Base-by-base conservation (phyloP, 768 basidiomycete species). In the Xanthoconium stramineum region DNA sequence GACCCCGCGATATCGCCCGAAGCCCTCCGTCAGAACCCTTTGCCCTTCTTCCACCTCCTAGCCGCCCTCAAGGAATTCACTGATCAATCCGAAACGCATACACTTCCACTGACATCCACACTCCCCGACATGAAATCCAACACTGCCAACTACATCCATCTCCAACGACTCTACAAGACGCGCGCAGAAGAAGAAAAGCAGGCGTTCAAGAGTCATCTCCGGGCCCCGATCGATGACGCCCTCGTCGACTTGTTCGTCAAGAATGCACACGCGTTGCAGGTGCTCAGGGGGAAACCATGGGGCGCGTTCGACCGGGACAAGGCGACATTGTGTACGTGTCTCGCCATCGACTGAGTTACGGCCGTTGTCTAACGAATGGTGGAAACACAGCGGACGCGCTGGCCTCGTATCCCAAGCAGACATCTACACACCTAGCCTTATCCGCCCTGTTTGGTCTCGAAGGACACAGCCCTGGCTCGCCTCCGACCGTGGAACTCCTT, bases 101-200 rank as follows among this genome's bases (percentile, higher is more conserved):
- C 83, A 0, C 81, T 97, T 4, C 97, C 96, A 0, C 76, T 97
- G n/a, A 86, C 87, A 4, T 83, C 89, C 45, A 82, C 91, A 0
- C 79, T 98, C 11, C 96, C 96, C 0, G 96, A 99, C 73, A 98
- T 99, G 92, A 95, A 95, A 68, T 86, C 94, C 17, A 88, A 88
- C 66, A 97, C 97, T 6, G 67, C 75, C 20, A 80, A 80, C 52
- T 98, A 98, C 68, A 86, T 97, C 47, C 79, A 83, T 17, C 79
- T 99, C 13, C 95, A 98, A 68, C 85, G 79, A 40, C 68, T 98
- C 55, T 99, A 95, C 76, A 91, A 90, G 65, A 67, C 78, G 7
- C 83, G 85, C 50, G 88, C 94, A 3, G 82, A 83, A 36, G 80
- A 82, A 49, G 91, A 94, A 67, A 87, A 83, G 65, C 67, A 66